Conservation (phyloP, 495 filamentous ascomycete species). For the Xylaria sp. region DNA sequence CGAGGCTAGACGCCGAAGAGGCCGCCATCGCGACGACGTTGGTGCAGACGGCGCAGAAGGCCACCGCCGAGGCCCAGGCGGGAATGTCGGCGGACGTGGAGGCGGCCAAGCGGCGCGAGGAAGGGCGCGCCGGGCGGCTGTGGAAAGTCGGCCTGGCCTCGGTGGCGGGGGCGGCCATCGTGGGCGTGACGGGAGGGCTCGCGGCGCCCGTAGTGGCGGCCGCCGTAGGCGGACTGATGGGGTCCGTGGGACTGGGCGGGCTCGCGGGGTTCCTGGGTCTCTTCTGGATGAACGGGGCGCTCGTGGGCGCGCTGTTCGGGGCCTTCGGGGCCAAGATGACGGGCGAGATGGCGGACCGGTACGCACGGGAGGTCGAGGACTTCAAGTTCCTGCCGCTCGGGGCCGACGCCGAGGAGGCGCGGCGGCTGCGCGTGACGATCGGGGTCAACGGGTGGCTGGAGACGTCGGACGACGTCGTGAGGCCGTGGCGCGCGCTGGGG, state of each 20-base stretch:
- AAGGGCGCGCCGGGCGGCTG: slow-evolving; percentile 65
- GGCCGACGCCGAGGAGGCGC: slow-evolving; percentile 42
- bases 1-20: slow-evolving; percentile 69
- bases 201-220: slow-evolving; percentile 88
- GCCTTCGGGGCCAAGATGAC: slow-evolving; percentile 91
- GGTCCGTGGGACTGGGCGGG: slow-evolving; percentile 81
- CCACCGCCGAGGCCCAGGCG: slow-evolving; percentile 36
- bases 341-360: slow-evolving; percentile 79
- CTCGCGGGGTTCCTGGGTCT: slow-evolving; percentile 84
- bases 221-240: slow-evolving; percentile 87
- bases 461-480: slow-evolving; percentile 68
- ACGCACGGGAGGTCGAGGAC: slow-evolving; percentile 84
- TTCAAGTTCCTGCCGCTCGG: slow-evolving; percentile 83
- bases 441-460: slow-evolving; percentile 86
- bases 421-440: slow-evolving; percentile 79
- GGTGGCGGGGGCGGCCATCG: slow-evolving; percentile 85
- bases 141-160: slow-evolving; percentile 91
- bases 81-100: slow-evolving; percentile 74
- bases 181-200: slow-evolving; percentile 86
- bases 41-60: slow-evolving; percentile 56
- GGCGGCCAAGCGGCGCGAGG: slow-evolving; percentile 68
- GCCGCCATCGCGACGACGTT: slow-evolving; percentile 74
- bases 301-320: slow-evolving; percentile 87
- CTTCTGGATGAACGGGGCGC: slow-evolving; percentile 78
- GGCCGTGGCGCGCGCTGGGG: slow-evolving; percentile 79